These are phyloP conservation scores for Aspergillus bombycis DNA, from an alignment of 2,329 filamentous ascomycete species.

Conservation along the genomic window DNA sequence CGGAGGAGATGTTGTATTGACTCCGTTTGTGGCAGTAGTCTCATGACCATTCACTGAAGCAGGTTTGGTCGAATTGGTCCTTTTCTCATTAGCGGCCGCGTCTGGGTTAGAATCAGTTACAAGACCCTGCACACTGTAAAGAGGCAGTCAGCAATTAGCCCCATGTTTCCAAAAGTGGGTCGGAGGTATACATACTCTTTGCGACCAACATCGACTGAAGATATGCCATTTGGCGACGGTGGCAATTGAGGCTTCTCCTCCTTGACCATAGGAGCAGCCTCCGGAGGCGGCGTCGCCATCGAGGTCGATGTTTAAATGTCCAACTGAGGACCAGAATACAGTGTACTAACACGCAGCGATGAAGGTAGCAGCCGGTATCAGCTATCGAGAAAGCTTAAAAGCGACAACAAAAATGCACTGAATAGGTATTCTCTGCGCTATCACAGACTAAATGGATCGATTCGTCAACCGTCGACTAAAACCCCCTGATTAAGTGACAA, in stretches of 20 bases:
- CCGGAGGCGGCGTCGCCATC: conserved; percentile 50
- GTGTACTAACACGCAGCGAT: conserved; percentile 27
- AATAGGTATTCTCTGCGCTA: conserved; percentile 38
- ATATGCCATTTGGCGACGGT: conserved; percentile 37
- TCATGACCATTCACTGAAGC: conserved; percentile 36
- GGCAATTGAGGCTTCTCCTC: conserved; percentile 47
- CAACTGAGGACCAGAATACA: conserved; percentile 30
- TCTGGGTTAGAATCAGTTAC: conserved; percentile 30
- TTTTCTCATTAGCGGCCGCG: conserved; percentile 18
- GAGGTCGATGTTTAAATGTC: conserved; percentile 25
- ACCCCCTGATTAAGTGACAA: conserved; percentile 32
- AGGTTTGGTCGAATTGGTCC: conserved; percentile 21
- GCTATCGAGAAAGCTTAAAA: conserved; percentile 29
- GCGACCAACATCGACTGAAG: conserved; percentile 31
- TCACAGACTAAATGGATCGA: conserved; percentile 34
- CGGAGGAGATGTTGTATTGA: conserved; percentile 30
- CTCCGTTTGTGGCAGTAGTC: conserved; percentile 33
- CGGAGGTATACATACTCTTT: conserved; percentile 33
- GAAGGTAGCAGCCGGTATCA: conserved; percentile 24
- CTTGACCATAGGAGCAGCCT: conserved; percentile 41
- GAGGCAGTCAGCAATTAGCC: conserved; percentile 21
- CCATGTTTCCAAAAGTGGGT: not conserved
- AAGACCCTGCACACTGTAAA: conserved; percentile 26
- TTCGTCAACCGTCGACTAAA: conserved; percentile 28
- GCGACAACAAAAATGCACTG: conserved; percentile 35